Evolutionary conservation across 306 rosid species (phyloP).

Genomic region (Cyamopsis tetragonoloba): DNA sequence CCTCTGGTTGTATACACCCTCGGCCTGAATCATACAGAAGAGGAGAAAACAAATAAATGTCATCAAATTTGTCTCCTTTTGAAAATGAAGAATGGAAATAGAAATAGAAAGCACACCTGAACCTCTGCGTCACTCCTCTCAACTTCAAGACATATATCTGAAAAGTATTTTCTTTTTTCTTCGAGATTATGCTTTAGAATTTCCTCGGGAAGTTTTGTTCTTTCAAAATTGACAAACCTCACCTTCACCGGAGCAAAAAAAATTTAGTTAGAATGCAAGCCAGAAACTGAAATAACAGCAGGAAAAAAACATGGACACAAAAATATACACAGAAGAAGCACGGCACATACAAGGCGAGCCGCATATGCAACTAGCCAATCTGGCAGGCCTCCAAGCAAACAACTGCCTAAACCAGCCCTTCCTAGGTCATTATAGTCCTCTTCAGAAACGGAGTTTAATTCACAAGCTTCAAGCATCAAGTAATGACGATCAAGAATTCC

Average conservation of each 20-base stretch:
- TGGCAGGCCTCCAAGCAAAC: constrained; percentile 95
- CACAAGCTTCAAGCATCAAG: constrained; percentile 95
- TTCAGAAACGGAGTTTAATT: constrained; percentile 69
- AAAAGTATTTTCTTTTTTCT: constrained; percentile 81
- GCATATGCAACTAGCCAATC: constrained; percentile 96
- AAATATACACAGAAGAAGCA: constrained; percentile 28
- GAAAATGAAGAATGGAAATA: constrained; percentile 10
- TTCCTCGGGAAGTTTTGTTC: constrained; percentile 94
- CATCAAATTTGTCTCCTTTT: no score
- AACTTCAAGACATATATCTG: constrained; percentile 84
- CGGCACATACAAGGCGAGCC: constrained; percentile 80
- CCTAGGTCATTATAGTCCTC: constrained; percentile 86
- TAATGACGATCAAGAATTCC: constrained; percentile 82
- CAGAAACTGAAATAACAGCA: constrained; percentile 16
- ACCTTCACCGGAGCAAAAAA: constrained; percentile 54
- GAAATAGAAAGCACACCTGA: constrained; percentile 58
- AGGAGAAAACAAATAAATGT: neutral
- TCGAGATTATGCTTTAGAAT: constrained; percentile 81
- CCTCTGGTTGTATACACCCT: constrained; percentile 98
- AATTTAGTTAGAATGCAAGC: neutral
- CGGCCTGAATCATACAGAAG: constrained; percentile 63
- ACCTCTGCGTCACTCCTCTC: constrained; percentile 96
- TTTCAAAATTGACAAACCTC: constrained; percentile 85
- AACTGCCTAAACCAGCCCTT: constrained; percentile 97
- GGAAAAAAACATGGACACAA: no score